Evolutionary conservation across 2,329 filamentous ascomycete species (phyloP), one percentile per base, ranked within the genome.

Genomic region (Myriosclerotinia scirpicola): DNA sequence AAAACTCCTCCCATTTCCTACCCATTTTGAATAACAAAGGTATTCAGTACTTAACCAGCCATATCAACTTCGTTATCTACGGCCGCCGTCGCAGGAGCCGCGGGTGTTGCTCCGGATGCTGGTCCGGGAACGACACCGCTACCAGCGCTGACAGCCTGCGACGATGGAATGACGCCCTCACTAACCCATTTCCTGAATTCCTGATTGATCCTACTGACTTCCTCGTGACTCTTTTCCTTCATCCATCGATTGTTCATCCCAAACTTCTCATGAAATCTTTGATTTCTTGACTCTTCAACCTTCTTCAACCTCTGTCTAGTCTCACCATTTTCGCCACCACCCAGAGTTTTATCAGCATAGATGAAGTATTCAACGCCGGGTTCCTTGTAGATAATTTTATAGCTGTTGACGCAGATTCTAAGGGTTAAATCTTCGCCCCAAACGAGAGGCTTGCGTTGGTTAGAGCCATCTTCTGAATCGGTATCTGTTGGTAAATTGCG

Each of bases 311-410:
- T 67, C 38, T 71, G 68, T 20, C 79, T 74, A 56, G 73, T 70
- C 55, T 69, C 74, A 71, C 70, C 71, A 20, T 77, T 74, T 5
- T 77, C 77, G 71, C 78, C 79, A 52, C 77, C 77, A 69, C 76
- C 78, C 63, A 74, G 65, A 48, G 71, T 66, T 46, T 73, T 76
- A 26, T 76, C 73, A 11, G 79, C 79, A 78, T 89, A 92, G 76
- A 90, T 78, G 69, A 86, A 90, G 78, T 84, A 91, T 74, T 93
- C 91, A 8, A 83, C 84, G 26, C 89, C 91, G 40, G 83, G 83
- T 1, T 89, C 85, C 66, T 88, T 87, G 80, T 90, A 93, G n/a
- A 91, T 82, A 74, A 94, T 89, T 78, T 91, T 90, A 75, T 90
- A 92, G 65, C 87, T 91, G 77, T 90, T 90, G 17, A 92, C 84